phyloP scores from a whole-genome alignment of 2,329 filamentous ascomycete species.

The Sarocladiaceae sp. region DNA sequence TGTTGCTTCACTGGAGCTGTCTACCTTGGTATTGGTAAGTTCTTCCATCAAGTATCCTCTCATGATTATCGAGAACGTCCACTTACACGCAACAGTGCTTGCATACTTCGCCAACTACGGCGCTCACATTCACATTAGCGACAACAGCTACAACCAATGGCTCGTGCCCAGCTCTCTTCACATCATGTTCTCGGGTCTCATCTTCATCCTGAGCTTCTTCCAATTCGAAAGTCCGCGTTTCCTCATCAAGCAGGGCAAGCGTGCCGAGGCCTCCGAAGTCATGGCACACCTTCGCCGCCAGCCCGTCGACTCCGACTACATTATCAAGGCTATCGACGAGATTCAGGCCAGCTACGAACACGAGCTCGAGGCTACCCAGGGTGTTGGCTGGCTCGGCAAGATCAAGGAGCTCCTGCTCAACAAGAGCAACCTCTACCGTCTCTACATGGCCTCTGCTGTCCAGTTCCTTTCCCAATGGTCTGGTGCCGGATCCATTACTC shows the following conservation, averaged over 20 bases:
- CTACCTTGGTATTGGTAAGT: constrained; percentile 53
- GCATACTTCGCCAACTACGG: constrained; percentile 66
- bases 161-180: constrained; percentile 61
- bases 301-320: constrained; percentile 31
- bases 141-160: constrained; percentile 18
- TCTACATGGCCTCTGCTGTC: constrained; percentile 19
- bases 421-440: constrained; percentile 19
- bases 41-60: not conserved
- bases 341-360: constrained; percentile 19
- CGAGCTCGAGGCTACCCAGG: constrained; percentile 14
- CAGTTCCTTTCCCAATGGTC: constrained; percentile 18
- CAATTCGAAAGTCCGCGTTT: constrained; percentile 17
- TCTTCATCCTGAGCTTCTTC: constrained; percentile 16
- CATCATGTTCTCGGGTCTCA: constrained; percentile 40
- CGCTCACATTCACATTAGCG: constrained; percentile 35
- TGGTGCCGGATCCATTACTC: constrained; percentile 16
- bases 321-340: constrained; percentile 28
- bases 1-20: constrained; percentile 39
- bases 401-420: constrained; percentile 16
- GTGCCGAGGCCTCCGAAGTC: constrained; percentile 29
- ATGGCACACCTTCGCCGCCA: constrained; percentile 34
- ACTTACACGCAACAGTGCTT: no score
- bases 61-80: no score
- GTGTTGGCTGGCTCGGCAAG: constrained; percentile 14
- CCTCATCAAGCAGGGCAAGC: constrained; percentile 30